These are phyloP conservation scores for Pneumocystis wakefieldiae DNA, from an alignment of 1,139 yeast genomes.

Conservation along the genomic window DNA sequence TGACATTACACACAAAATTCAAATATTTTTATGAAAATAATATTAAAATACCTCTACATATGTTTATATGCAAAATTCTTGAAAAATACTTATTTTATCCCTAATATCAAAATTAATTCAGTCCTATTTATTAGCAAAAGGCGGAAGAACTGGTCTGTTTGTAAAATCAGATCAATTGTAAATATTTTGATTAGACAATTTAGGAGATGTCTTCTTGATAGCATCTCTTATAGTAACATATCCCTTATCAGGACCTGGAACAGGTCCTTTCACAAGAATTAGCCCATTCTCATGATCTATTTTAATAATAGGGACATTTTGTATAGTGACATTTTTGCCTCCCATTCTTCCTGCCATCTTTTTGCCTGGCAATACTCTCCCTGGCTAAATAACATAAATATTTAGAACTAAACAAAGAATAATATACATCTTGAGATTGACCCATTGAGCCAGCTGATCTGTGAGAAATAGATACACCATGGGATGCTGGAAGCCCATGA, in stretches of 20 bases:
- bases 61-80: background rate
- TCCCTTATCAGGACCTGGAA: conserved; percentile 77
- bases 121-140: too few species aligned
- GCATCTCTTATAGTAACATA: conserved; percentile 71
- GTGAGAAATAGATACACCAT: conserved; percentile 89
- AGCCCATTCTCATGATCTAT: conserved; percentile 71
- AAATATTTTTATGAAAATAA: background rate
- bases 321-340: conserved; percentile 52
- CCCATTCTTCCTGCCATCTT: conserved; percentile 99
- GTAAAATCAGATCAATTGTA: background rate
- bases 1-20: background rate
- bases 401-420: background rate
- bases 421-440: conserved; percentile 26
- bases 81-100: background rate
- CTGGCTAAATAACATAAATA: conserved; percentile 61
- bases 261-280: conserved; percentile 71
- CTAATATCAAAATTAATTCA: background rate
- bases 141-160: too few species aligned
- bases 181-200: background rate
- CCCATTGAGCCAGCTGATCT: conserved; percentile 98
- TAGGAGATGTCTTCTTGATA: conserved; percentile 26
- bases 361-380: conserved; percentile 90
- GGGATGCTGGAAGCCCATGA: conserved; percentile 79
- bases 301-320: conserved; percentile 61
- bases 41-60: background rate